Conservation (phyloP, 1,284 basidiomycete genomes). For the Pseudozyma pruni region DNA sequence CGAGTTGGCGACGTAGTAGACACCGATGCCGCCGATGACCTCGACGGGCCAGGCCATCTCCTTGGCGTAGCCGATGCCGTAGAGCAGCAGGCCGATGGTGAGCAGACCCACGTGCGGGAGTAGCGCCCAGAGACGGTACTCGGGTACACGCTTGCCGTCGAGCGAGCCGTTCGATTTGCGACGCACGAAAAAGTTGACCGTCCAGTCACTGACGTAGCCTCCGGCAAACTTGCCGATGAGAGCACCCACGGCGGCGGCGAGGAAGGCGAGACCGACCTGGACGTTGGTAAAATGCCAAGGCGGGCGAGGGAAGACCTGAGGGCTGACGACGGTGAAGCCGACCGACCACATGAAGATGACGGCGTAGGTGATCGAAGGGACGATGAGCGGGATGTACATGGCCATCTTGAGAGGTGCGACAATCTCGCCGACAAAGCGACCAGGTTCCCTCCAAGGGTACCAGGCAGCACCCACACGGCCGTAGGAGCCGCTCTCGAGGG, state of each 20-base stretch:
- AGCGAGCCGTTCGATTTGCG: constrained; percentile 39
- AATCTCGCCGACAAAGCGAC: constrained; percentile 56
- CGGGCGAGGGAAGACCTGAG: constrained; percentile 63
- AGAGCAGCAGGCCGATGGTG: constrained; percentile 62
- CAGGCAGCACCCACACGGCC: constrained; percentile 63
- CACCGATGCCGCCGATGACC: constrained; percentile 66
- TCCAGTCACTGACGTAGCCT: constrained; percentile 63
- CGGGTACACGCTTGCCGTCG: constrained; percentile 62
- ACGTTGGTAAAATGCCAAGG: constrained; percentile 65
- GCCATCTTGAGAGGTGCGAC: constrained; percentile 57
- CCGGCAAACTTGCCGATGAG: constrained; percentile 67
- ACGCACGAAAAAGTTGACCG: constrained; percentile 57
- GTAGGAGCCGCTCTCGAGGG: constrained; percentile 16
- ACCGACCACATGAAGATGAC: constrained; percentile 66
- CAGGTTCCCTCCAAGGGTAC: constrained; percentile 66
- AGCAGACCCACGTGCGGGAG: constrained; percentile 61
- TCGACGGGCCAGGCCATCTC: constrained; percentile 66
- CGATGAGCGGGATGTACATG: constrained; percentile 40
- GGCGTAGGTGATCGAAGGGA: constrained; percentile 67
- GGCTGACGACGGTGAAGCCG: constrained; percentile 66
- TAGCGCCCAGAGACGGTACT: constrained; percentile 67
- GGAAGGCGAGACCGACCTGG: constrained; percentile 62
- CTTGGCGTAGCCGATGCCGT: constrained; percentile 61
- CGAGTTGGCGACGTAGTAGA: constrained; percentile 59
- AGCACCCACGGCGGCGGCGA: constrained; percentile 66